These are phyloP conservation scores for Phytopythium cucurbitacearum DNA, from an alignment of 352 stramenopile genomes.

Conservation along the genomic window DNA sequence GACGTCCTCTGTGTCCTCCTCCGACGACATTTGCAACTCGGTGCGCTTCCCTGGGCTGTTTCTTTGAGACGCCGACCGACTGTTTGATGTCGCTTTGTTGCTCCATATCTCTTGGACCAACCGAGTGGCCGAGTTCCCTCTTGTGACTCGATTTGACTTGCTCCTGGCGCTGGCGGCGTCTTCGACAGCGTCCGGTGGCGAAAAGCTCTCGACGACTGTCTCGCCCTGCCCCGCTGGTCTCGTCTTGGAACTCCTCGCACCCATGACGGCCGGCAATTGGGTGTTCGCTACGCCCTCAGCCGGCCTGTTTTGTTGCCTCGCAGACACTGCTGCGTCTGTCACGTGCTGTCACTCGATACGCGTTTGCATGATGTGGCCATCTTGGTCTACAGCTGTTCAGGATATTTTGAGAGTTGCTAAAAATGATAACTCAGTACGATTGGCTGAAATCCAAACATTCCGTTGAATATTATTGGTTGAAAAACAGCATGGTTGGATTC, in stretches of 20 bases:
- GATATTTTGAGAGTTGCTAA: too few species aligned
- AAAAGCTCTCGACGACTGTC: slow-evolving; percentile 24
- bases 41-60: slow-evolving; percentile 3
- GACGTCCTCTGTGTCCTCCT: slow-evolving; percentile 21
- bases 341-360: too few species aligned
- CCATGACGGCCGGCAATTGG: slow-evolving; percentile 27
- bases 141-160: neutral
- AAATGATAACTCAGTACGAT: too few species aligned
- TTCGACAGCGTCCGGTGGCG: neutral
- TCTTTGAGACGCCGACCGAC: neutral
- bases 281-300: neutral
- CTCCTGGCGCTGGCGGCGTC: neutral
- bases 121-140: neutral
- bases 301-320: slow-evolving; percentile 4
- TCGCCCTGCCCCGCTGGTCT: slow-evolving; percentile 15
- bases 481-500: neutral
- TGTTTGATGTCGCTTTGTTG: neutral
- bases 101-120: slow-evolving; percentile 7
- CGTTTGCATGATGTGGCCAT: too few species aligned
- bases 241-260: slow-evolving; percentile 53
- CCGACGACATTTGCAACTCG: slow-evolving; percentile 23
- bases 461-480: neutral
- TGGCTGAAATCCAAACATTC: too few species aligned
- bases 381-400: too few species aligned
- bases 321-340: neutral